A percentile compares a stretch with the other conserved stretches of the same genome.
Conservation (phyloP, 169 alveolate genomes). For the Toxoplasma gondii region DNA sequence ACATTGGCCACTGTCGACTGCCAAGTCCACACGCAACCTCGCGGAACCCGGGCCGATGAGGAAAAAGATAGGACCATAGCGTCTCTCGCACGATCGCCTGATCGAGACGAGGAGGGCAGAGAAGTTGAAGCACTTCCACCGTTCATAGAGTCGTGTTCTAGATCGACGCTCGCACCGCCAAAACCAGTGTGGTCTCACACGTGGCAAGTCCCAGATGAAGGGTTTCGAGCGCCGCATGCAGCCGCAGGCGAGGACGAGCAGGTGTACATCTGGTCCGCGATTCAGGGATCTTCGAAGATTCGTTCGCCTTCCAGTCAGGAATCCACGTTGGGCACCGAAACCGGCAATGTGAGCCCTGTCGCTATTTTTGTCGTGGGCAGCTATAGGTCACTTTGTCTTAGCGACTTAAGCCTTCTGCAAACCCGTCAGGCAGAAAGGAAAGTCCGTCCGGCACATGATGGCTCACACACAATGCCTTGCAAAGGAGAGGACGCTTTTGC, state of each 20-base stretch:
- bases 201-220: constrained; percentile 27
- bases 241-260: background rate
- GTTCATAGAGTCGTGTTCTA: too few species aligned
- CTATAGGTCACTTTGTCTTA: background rate
- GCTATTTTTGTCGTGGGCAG: constrained; percentile 38
- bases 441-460: background rate
- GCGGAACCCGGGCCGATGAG: too few species aligned
- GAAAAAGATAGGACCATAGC: too few species aligned
- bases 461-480: too few species aligned
- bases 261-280: background rate
- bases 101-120: too few species aligned
- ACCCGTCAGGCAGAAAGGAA: background rate
- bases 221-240: background rate
- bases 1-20: too few species aligned
- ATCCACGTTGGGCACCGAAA: too few species aligned
- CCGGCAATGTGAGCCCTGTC: background rate
- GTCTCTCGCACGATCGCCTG: too few species aligned
- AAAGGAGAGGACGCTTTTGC: too few species aligned
- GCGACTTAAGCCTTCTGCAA: background rate
- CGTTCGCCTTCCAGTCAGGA: background rate
- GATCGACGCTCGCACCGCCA: background rate
- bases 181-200: background rate
- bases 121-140: too few species aligned
- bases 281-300: background rate
- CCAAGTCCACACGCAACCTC: too few species aligned